Conservation (phyloP, 192 early-diverging fungal genomes). For the Rhizoclosmatium globosum region DNA sequence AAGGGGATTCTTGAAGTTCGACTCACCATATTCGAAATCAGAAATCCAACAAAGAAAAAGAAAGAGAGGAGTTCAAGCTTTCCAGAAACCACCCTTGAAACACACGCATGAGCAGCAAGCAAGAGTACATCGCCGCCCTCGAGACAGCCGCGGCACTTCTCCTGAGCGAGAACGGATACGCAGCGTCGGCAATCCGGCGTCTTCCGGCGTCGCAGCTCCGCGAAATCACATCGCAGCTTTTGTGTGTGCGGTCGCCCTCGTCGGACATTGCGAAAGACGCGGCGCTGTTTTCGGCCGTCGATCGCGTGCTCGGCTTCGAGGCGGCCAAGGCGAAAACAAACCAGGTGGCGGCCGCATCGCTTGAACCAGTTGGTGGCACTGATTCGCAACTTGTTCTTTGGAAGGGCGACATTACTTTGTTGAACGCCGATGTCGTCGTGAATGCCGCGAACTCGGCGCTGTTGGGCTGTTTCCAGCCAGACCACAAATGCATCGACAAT, state of each 20-base stretch:
- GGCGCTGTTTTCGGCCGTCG: background rate
- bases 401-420: constrained; percentile 78
- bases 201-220: background rate
- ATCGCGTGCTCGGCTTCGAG: background rate
- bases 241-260: background rate
- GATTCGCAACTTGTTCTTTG: constrained; percentile 23
- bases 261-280: background rate
- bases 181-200: background rate
- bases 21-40: too few species aligned
- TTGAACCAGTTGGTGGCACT: background rate
- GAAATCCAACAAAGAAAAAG: too few species aligned
- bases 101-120: too few species aligned
- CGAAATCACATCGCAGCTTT: background rate
- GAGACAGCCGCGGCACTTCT: background rate
- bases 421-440: constrained; percentile 83
- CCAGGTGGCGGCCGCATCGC: background rate
- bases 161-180: background rate
- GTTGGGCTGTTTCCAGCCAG: constrained; percentile 65
- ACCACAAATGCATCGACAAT: constrained; percentile 75
- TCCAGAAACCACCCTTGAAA: too few species aligned
- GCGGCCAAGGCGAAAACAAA: background rate
- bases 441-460: constrained; percentile 88
- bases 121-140: background rate
- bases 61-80: too few species aligned
- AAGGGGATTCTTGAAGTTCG: too few species aligned